Conservation (phyloP, 2,329 filamentous ascomycete genomes). For the Sporothrix curviconia region DNA sequence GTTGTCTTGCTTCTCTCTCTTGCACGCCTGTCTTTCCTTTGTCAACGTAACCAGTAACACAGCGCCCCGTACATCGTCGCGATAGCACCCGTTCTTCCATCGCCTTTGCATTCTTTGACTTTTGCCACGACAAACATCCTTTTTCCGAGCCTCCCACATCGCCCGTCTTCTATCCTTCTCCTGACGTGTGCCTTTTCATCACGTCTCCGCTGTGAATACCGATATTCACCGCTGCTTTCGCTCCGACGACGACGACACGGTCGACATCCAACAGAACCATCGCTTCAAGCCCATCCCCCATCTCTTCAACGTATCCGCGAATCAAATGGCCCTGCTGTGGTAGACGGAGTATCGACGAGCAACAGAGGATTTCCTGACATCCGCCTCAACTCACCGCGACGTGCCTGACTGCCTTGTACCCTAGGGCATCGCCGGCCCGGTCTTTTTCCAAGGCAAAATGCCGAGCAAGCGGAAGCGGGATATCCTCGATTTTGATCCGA, state of each 20-base stretch:
- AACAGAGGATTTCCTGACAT: too few relatives aligned
- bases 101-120: neutral
- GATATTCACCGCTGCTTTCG: neutral
- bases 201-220: neutral
- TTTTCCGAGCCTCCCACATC: neutral
- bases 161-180: neutral
- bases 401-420: neutral
- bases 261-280: neutral
- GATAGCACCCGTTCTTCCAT: too few relatives aligned
- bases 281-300: too few relatives aligned
- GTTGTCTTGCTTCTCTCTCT: neutral
- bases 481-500: constrained; percentile 55
- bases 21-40: neutral
- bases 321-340: constrained; percentile 9
- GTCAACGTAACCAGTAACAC: too few relatives aligned
- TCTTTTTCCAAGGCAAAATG: too few relatives aligned
- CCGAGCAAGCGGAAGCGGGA: constrained; percentile 52
- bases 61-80: too few relatives aligned
- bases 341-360: neutral
- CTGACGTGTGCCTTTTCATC: too few relatives aligned
- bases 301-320: neutral
- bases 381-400: neutral
- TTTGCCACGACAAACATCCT: neutral
- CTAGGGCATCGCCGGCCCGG: neutral
- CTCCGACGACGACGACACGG: neutral